Percentiles rank a stretch among this genome's conserved stretches.
These are phyloP conservation scores for Leccinum subtestaceum DNA, from an alignment of 768 basidiomycete species.

Conservation along the genomic window DNA sequence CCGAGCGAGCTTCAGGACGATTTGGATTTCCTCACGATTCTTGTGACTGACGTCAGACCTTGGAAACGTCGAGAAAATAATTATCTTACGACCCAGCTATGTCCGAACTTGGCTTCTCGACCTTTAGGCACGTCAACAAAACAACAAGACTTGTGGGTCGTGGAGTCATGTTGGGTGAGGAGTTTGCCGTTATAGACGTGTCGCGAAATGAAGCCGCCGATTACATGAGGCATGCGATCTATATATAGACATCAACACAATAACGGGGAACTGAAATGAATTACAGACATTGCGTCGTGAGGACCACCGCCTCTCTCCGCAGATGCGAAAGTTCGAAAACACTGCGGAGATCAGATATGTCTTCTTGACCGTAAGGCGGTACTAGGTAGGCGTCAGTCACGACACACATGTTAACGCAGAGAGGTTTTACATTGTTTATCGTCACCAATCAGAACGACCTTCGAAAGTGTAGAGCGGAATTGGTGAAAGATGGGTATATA, in stretches of 20 bases:
- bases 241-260: not conserved
- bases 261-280: not conserved
- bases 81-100: constrained; percentile 37
- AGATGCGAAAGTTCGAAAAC: constrained; percentile 77
- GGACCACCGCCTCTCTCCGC: constrained; percentile 42
- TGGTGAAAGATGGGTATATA: constrained; percentile 38
- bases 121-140: constrained; percentile 42
- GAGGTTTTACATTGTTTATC: constrained; percentile 34
- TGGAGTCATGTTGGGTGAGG: constrained; percentile 49
- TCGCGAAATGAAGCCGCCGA: constrained; percentile 68
- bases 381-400: constrained; percentile 42
- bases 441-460: constrained; percentile 42
- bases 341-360: constrained; percentile 58
- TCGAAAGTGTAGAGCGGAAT: constrained; percentile 27
- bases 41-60: constrained; percentile 26
- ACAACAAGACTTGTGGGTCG: constrained; percentile 32
- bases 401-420: not conserved
- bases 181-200: constrained; percentile 61
- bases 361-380: constrained; percentile 75
- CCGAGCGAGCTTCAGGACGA: constrained; percentile 52
- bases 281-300: constrained; percentile 70
- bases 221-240: constrained; percentile 83
- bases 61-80: not conserved
- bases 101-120: constrained; percentile 23
- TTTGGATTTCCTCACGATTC: constrained; percentile 57